Evolutionary conservation across 345 rosid species (phyloP).

Genomic region (Geranium brycei): DNA sequence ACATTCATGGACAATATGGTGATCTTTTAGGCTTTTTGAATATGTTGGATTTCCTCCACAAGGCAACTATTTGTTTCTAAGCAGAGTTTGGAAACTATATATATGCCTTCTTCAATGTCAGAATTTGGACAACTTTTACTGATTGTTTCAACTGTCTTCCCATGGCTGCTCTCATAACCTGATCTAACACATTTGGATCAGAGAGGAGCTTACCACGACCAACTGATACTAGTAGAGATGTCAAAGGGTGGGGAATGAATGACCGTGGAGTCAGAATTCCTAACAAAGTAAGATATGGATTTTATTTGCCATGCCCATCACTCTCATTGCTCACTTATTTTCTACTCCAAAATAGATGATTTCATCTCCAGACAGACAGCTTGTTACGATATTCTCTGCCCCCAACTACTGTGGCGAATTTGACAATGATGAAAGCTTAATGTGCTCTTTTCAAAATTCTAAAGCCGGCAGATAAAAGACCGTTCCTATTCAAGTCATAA

Average conservation of each 20-base stretch:
- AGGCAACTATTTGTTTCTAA: constrained; percentile 79
- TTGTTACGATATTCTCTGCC: constrained; percentile 82
- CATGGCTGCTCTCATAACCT: constrained; percentile 72
- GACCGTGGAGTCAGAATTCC: constrained; percentile 84
- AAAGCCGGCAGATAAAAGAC: constrained; percentile 56
- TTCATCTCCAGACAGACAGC: constrained; percentile 46
- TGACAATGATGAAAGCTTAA: constrained; percentile 76
- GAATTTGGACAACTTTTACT: constrained; percentile 67
- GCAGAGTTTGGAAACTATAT: constrained; percentile 85
- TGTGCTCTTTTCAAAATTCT: constrained; percentile 91
- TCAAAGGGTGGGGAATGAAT: constrained; percentile 81
- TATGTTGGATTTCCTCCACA: constrained; percentile 85
- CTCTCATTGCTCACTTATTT: background rate
- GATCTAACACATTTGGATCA: constrained; percentile 59
- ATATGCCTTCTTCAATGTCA: constrained; percentile 78
- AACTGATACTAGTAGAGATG: constrained; percentile 60
- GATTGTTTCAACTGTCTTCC: constrained; percentile 92
- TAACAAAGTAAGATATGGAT: constrained; percentile 69
- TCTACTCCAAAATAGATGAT: background rate
- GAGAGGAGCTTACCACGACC: constrained; percentile 64
- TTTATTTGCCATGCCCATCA: constrained; percentile 93
- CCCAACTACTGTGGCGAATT: constrained; percentile 94
- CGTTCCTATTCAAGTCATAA: too few species aligned
- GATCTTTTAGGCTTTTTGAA: constrained; percentile 83
- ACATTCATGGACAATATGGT: constrained; percentile 78